Evolutionary conservation across 2,329 filamentous ascomycete species (phyloP).

Genomic region (Pseudogymnoascus sp.): DNA sequence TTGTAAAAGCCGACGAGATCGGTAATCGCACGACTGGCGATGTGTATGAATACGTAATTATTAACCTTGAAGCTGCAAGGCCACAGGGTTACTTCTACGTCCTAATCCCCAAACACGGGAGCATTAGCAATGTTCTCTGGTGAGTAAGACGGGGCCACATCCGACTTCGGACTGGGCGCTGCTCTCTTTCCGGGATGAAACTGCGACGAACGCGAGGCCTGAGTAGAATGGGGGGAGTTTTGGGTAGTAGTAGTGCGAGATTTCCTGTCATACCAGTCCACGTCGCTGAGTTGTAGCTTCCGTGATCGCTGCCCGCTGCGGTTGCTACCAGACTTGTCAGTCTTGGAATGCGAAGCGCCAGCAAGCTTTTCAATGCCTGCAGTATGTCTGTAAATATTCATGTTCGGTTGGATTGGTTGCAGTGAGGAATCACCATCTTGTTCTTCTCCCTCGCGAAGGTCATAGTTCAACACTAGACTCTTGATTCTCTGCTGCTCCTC

Average conservation of each 20-base stretch:
- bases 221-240: not conserved
- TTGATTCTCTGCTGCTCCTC: slow-evolving; percentile 99
- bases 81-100: slow-evolving; percentile 5
- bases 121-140: slow-evolving; percentile 3
- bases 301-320: slow-evolving; percentile 71
- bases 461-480: slow-evolving; percentile 92
- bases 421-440: slow-evolving; percentile 59
- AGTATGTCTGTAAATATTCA: slow-evolving; percentile 46
- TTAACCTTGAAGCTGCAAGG: slow-evolving; percentile 7
- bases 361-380: slow-evolving; percentile 50
- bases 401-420: slow-evolving; percentile 37
- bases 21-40: not conserved
- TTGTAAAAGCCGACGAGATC: not conserved
- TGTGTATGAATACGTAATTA: not conserved
- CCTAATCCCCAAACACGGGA: slow-evolving; percentile 8
- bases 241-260: slow-evolving; percentile 10
- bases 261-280: slow-evolving; percentile 73
- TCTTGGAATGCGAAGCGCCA: slow-evolving; percentile 24
- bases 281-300: slow-evolving; percentile 90
- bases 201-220: not conserved
- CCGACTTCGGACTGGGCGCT: slow-evolving; percentile 5
- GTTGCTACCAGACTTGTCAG: slow-evolving; percentile 31
- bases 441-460: slow-evolving; percentile 77
- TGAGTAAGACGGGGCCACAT: not conserved
- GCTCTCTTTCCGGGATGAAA: not conserved